These are phyloP conservation scores for Colletotrichum salicis DNA, from an alignment of 2,329 filamentous ascomycete species.

Conservation along the genomic window DNA sequence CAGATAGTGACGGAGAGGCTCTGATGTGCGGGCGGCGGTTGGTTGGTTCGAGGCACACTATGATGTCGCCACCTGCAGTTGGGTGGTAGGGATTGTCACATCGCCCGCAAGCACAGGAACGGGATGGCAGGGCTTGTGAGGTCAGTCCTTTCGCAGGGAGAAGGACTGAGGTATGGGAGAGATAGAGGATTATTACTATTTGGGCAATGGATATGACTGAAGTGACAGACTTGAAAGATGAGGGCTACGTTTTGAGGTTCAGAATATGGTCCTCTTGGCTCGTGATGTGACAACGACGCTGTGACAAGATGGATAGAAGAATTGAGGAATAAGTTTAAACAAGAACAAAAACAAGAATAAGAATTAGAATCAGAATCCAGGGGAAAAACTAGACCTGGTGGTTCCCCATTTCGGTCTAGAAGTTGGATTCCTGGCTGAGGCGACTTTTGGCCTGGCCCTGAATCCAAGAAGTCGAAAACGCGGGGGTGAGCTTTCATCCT, in stretches of 20 bases:
- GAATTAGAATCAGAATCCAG: background rate
- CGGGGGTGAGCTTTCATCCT: background rate
- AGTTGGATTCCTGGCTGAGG: slow-evolving; percentile 13
- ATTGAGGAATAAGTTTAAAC: background rate
- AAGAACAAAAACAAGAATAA: background rate
- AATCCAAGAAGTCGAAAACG: slow-evolving; percentile 20
- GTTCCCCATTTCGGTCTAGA: background rate
- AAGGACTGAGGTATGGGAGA: background rate
- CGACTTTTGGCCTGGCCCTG: slow-evolving; percentile 19
- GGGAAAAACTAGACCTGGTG: background rate
- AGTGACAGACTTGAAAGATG: background rate
- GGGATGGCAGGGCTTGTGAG: slow-evolving; percentile 22
- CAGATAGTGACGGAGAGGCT: slow-evolving; percentile 10
- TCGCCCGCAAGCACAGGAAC: slow-evolving; percentile 20
- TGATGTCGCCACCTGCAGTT: slow-evolving; percentile 36
- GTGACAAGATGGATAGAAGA: background rate
- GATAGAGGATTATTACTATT: background rate
- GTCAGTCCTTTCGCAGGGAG: slow-evolving; percentile 14
- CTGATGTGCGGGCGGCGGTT: slow-evolving; percentile 23
- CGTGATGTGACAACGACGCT: background rate
- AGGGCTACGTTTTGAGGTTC: background rate
- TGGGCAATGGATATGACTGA: background rate
- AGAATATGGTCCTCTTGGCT: background rate
- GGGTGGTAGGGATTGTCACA: slow-evolving; percentile 29
- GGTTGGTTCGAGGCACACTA: slow-evolving; percentile 19